Conservation (phyloP, 805 yeast genomes). For the Barnettozyma salicaria region DNA sequence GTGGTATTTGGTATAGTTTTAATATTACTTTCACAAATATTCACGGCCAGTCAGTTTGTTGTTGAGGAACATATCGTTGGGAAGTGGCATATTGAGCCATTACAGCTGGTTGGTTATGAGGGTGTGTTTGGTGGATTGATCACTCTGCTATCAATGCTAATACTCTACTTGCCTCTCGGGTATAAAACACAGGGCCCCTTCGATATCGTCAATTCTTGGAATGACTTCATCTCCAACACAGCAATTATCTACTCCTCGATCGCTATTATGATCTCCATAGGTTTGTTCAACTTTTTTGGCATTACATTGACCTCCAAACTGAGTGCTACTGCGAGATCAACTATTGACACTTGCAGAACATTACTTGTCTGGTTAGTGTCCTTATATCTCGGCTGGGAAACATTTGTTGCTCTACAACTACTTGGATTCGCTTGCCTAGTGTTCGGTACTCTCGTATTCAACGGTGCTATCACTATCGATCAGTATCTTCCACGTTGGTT, state of each 20-base stretch:
- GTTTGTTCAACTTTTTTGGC: conserved; percentile 69
- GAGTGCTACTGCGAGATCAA: conserved; percentile 74
- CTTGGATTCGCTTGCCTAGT: conserved; percentile 59
- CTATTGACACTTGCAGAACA: conserved; percentile 74
- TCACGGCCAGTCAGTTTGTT: conserved; percentile 73
- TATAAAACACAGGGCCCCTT: conserved; percentile 37
- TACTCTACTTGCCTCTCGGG: conserved; percentile 39
- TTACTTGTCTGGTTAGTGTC: conserved; percentile 72
- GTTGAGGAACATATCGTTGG: conserved; percentile 64
- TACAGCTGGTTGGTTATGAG: conserved; percentile 65
- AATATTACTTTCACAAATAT: conserved; percentile 55
- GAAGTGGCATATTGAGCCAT: conserved; percentile 48
- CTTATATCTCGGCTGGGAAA: conserved; percentile 67
- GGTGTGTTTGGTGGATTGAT: conserved; percentile 58
- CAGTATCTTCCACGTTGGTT: conserved; percentile 43
- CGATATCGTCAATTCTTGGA: conserved; percentile 46
- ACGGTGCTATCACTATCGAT: conserved; percentile 58
- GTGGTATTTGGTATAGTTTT: conserved; percentile 51
- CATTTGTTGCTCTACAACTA: conserved; percentile 54
- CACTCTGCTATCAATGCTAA: conserved; percentile 39
- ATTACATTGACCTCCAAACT: conserved; percentile 56
- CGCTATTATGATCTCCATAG: conserved; percentile 65
- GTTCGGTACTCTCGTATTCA: conserved; percentile 68
- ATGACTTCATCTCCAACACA: conserved; percentile 39
- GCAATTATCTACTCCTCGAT: conserved; percentile 48